Percentiles rank a stretch among this genome's conserved stretches.
These are phyloP conservation scores for Yarrowia bubula DNA, from an alignment of 805 yeast genomes.

Conservation along the genomic window DNA sequence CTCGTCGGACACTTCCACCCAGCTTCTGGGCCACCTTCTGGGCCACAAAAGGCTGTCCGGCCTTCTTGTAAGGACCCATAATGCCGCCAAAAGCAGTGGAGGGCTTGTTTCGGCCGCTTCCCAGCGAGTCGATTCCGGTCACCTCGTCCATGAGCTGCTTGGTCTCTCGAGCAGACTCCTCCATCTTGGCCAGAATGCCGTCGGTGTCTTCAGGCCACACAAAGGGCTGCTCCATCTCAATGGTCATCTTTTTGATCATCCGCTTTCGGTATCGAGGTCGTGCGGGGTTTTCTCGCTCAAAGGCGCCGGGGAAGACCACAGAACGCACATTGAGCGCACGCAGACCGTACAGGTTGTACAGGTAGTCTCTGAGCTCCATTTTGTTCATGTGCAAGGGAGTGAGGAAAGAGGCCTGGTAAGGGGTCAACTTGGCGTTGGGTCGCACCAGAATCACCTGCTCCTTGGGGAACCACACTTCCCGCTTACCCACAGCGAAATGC, in stretches of 20 bases:
- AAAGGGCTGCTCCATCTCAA: conserved; percentile 93
- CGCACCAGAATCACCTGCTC: conserved; percentile 77
- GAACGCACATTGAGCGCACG: conserved; percentile 87
- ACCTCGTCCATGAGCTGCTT: conserved; percentile 53
- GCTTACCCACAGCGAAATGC: conserved; percentile 80
- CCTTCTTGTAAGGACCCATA: conserved; percentile 55
- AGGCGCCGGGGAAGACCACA: conserved; percentile 73
- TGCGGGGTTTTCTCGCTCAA: conserved; percentile 55
- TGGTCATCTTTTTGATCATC: conserved; percentile 92
- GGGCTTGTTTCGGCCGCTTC: conserved; percentile 69
- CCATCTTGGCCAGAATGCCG: conserved; percentile 31
- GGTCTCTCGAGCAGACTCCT: conserved; percentile 47
- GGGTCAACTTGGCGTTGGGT: conserved; percentile 95
- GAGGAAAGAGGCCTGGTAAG: conserved; percentile 92
- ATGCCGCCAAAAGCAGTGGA: conserved; percentile 74
- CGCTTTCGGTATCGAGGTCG: conserved; percentile 71
- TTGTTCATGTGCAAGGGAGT: conserved; percentile 94
- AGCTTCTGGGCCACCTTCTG: conserved; percentile 41
- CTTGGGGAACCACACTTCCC: conserved; percentile 76
- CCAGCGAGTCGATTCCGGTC: conserved; percentile 44
- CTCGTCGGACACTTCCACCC: conserved; percentile 47
- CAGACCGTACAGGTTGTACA: conserved; percentile 85
- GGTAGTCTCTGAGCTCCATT: conserved; percentile 88
- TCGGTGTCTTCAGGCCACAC: conserved; percentile 70
- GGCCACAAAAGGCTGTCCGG: conserved; percentile 67